These are phyloP conservation scores for Talaromyces sp. DNA, from an alignment of 2,329 filamentous ascomycete genomes.

Conservation along the genomic window DNA sequence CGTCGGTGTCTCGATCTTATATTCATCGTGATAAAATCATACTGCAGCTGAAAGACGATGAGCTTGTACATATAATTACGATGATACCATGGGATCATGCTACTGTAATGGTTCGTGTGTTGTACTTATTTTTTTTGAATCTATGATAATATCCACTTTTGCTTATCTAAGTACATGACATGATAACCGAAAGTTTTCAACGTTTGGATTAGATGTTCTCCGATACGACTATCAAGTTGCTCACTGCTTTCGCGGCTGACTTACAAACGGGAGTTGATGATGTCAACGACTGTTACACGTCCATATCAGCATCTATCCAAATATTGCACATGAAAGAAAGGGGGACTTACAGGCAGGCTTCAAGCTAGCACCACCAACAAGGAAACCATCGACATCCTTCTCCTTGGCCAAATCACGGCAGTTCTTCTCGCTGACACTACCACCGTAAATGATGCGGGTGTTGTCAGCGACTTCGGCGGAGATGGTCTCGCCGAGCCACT, in stretches of 20 bases:
- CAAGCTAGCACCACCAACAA: conserved; percentile 92
- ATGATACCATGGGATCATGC: not conserved
- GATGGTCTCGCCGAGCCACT: conserved; percentile 73
- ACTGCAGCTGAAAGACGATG: not conserved
- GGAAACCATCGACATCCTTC: conserved; percentile 94
- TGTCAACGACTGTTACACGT: conserved; percentile 56
- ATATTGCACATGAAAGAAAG: not conserved
- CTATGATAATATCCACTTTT: conserved; percentile 8
- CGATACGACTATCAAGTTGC: not conserved
- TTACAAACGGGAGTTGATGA: conserved; percentile 62
- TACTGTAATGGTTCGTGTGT: not conserved
- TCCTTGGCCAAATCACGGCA: conserved; percentile 88
- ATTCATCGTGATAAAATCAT: conserved; percentile 34
- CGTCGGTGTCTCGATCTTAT: conserved; percentile 42
- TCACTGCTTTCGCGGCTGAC: not conserved
- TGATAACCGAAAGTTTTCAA: not conserved
- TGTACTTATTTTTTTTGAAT: conserved; percentile 5
- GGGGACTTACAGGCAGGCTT: conserved; percentile 80
- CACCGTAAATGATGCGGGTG: conserved; percentile 94
- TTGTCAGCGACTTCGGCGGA: conserved; percentile 76
- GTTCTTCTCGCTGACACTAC: conserved; percentile 98
- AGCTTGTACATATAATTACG: conserved; percentile 13
- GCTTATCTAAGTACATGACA: conserved; percentile 8
- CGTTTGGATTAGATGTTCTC: not conserved
- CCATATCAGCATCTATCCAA: not conserved